Evolutionary conservation across 257 asterid species (phyloP), one percentile per base, ranked within the genome.

Genomic region (Solanum lycopersicoides): DNA sequence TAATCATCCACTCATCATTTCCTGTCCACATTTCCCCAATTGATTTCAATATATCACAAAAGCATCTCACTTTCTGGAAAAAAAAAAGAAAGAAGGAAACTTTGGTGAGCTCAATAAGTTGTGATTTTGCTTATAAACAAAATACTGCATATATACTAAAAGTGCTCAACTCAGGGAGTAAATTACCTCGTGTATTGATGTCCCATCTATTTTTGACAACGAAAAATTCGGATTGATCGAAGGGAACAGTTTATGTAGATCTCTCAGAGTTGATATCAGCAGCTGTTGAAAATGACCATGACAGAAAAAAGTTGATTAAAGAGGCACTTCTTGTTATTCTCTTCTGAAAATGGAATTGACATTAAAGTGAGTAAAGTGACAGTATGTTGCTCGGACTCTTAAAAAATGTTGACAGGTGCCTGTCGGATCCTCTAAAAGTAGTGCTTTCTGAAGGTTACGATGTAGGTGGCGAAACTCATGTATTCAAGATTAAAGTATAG

Each of bases 21-120:
- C 88, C 83, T 30, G 97, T 94, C 99, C 98, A 97, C 5, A 89
- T 85, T 86, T 93, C 92, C 87, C 98, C 98, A 15, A 97, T 91
- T 74, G 94, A 91, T 92, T 91, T 91, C 69, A 97, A 86, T 88
- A 92, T 89, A 88, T 90, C 90, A 83, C 98, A 97, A 45, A 97
- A 91, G 76, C 90, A 82, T 37, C 87, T 90, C 32, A 95, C 92
- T 88, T 92, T 91, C 99, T 97, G 95, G 95, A 47, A 13, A 14
- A 18, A 80, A 47, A 4, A 35, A 5, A 35, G 6, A 5, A 35
- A 7, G 5, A 9, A 28, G 18, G 28, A 30, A 45, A 47, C 3
- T 30, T 47, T 47, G 11, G 85, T 80, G 28, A 80, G 85, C 85
- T 30, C 41, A 79, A 18, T 25, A 25, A 76, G 65, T 80, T 80